Evolutionary conservation across 2,329 filamentous ascomycete species (phyloP), one percentile per base, ranked within the genome.

Genomic region (Beauveria scarabaeidicola): DNA sequence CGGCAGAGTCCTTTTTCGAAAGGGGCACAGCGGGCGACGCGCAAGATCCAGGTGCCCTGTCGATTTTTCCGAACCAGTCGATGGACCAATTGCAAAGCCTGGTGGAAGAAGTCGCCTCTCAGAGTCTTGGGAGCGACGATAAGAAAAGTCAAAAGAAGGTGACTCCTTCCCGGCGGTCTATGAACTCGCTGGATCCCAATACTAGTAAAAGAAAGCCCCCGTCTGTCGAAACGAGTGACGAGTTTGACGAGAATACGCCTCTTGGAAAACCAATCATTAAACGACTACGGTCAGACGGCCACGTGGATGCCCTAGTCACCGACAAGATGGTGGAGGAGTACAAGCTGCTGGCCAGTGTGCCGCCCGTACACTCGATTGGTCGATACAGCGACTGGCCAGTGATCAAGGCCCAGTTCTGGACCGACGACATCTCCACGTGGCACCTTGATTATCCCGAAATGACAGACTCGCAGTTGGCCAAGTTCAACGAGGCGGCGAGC

Each of bases 361-460:
- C 82, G 21, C 77, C 77, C 23, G 74, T 83, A 52, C 70, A 69
- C 53, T 77, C 76, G 57, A 82, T 81, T 0, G 76, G 76, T n/a
- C 78, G 83, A 25, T 80, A 82, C 63, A 82, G 86, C 44, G 82
- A 86, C 64, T 73, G 75, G 21, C 79, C 81, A 4, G 77, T 84
- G 13, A 74, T 77, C 64, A 85, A 86, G 63, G 76, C 74, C 7
- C 75, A 75, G 1, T 87, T 81, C 65, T 87, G 84, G 84, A 77
- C 79, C 51, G 74, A 75, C 48, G 78, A 86, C 64, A 74, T 73
- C 59, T 73, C 68, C 21, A 85, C 81, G 1, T 85, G 83, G 77
- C 84, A 87, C 63, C 73, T 85, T 4, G 69, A 81, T 54, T 87
- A 87, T 64, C 84, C 84, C 0, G 80, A 84, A 63, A 86, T 87